A percentile compares a stretch with the other conserved stretches of the same genome.
These are phyloP conservation scores for Circinella umbellata DNA, from an alignment of 371 early-diverging fungal genomes.

Conservation along the genomic window DNA sequence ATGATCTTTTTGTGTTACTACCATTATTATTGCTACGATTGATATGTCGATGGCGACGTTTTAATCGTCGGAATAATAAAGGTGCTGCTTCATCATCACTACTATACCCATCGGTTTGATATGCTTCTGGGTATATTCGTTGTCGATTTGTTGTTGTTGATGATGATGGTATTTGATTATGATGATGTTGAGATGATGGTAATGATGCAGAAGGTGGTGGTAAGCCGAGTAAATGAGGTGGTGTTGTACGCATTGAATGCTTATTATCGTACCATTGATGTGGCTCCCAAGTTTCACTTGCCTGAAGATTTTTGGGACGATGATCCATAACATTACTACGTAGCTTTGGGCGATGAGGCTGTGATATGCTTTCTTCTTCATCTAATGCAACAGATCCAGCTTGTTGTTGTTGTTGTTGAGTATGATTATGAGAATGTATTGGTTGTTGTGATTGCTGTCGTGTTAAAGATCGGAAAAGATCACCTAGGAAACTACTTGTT, in stretches of 20 bases:
- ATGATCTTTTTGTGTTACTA: constrained; percentile 11
- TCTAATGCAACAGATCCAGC: not conserved
- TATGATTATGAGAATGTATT: not conserved
- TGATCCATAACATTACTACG: constrained; percentile 38
- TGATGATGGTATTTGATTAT: not conserved
- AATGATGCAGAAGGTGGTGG: not conserved
- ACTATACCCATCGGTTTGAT: constrained; percentile 40
- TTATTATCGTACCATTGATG: constrained; percentile 22
- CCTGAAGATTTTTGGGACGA: constrained; percentile 26
- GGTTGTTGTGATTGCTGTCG: not conserved
- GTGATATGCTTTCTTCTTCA: constrained; percentile 3
- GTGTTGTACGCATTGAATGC: not conserved
- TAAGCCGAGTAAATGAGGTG: not conserved
- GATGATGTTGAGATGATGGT: not conserved
- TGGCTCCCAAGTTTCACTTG: constrained; percentile 12
- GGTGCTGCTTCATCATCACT: constrained; percentile 51
- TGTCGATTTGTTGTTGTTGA: constrained; percentile 2
- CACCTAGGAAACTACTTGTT: constrained; percentile 17
- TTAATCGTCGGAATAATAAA: constrained; percentile 21
- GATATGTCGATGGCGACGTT: not conserved
- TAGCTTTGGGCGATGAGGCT: constrained; percentile 31
- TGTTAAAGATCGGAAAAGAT: constrained; percentile 14
- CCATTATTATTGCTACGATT: not conserved
- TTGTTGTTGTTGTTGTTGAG: not conserved
- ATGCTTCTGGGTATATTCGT: constrained; percentile 19